Percentiles rank a stretch among this genome's conserved stretches.
Conservation (phyloP, 2,329 filamentous ascomycete genomes). For the Triangularia setosa region DNA sequence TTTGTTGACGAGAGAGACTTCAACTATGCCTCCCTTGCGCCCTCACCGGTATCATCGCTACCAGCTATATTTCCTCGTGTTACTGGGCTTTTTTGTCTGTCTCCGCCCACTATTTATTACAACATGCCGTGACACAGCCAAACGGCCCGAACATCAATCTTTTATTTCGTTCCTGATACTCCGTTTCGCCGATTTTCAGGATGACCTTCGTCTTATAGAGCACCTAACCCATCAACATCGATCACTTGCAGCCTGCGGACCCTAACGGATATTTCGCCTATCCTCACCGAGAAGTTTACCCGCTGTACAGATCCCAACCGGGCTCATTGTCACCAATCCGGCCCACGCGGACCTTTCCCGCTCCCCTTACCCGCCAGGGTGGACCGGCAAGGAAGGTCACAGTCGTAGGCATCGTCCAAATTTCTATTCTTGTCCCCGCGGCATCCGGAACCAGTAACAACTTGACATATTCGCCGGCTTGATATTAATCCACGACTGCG, state of each 20-base stretch:
- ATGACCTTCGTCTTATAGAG: background rate
- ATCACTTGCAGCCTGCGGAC: background rate
- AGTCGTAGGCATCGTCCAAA: background rate
- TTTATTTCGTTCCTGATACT: background rate
- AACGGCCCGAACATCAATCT: background rate
- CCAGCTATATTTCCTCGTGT: background rate
- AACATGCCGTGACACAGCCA: background rate
- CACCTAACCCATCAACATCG: background rate
- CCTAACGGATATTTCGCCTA: background rate
- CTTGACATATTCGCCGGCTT: background rate
- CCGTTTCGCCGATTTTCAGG: background rate
- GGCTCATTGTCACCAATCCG: background rate
- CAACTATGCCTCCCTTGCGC: background rate
- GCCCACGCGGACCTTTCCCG: background rate
- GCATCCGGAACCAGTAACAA: background rate
- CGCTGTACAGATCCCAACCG: background rate
- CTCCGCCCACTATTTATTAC: background rate
- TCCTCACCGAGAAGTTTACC: background rate
- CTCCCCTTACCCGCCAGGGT: background rate
- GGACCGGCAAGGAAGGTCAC: background rate
- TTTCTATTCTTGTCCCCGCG: slow-evolving; percentile 5
- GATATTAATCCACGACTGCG: slow-evolving; percentile 1
- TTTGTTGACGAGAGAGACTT: background rate
- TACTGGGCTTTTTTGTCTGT: background rate
- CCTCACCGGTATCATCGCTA: background rate